Conservation (phyloP, 169 alveolate species). For the Babesia gibsoni region DNA sequence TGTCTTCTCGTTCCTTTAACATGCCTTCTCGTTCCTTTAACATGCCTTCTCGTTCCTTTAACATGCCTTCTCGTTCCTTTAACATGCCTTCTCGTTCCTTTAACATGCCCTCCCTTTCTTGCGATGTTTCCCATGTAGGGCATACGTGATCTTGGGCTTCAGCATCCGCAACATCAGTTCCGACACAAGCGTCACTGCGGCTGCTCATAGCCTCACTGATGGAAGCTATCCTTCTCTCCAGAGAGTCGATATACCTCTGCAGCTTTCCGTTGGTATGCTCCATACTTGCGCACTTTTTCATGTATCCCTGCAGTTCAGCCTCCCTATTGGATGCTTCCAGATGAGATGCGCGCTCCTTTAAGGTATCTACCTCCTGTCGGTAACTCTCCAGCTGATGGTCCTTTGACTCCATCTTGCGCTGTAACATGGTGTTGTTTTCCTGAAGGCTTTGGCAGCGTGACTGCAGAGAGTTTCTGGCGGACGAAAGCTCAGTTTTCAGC, state of each 20-base stretch:
- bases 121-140: not conserved
- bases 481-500: slow-evolving; percentile 13
- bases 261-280: slow-evolving; percentile 14
- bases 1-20: not conserved
- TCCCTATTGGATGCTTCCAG: slow-evolving; percentile 4
- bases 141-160: not conserved
- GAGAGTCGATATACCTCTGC: slow-evolving; percentile 3
- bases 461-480: slow-evolving; percentile 2
- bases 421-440: slow-evolving; percentile 14
- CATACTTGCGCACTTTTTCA: slow-evolving; percentile 19
- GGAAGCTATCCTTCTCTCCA: not conserved
- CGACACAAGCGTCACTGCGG: slow-evolving; percentile 30
- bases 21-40: not conserved
- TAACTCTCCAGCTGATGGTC: slow-evolving; percentile 28
- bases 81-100: not conserved
- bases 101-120: not conserved
- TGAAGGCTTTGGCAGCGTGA: slow-evolving; percentile 2
- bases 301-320: slow-evolving; percentile 26
- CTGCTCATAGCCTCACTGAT: not conserved
- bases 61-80: not conserved
- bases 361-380: slow-evolving; percentile 12
- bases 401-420: slow-evolving; percentile 6
- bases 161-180: not conserved
- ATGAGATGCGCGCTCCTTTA: slow-evolving; percentile 13
- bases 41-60: not conserved